These are phyloP conservation scores for Nidula microcarpa DNA, from an alignment of 768 basidiomycete genomes.

Conservation along the genomic window DNA sequence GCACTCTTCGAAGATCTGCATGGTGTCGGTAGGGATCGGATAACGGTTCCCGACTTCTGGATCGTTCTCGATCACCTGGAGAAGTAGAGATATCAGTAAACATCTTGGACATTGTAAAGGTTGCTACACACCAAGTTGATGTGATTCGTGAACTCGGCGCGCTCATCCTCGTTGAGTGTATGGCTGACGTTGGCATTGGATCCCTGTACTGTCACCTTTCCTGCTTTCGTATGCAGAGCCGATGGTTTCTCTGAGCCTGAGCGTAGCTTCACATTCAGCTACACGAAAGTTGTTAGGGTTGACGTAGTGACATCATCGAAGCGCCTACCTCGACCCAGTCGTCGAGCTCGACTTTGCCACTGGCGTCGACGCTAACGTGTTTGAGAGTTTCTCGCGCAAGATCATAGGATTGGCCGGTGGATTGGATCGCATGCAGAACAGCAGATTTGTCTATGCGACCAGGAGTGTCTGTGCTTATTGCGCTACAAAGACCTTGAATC, in stretches of 20 bases:
- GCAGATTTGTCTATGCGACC: conserved; percentile 81
- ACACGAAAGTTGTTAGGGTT: conserved; percentile 6
- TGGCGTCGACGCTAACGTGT: conserved; percentile 89
- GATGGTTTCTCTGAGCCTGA: conserved; percentile 34
- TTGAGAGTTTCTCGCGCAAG: conserved; percentile 87
- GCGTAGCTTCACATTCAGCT: conserved; percentile 83
- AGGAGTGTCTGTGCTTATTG: conserved; percentile 73
- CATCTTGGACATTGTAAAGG: background rate
- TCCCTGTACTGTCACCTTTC: conserved; percentile 92
- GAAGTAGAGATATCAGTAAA: conserved; percentile 3
- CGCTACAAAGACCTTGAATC: conserved; percentile 33
- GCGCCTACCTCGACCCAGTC: conserved; percentile 94
- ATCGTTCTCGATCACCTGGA: conserved; percentile 88
- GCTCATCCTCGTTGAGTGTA: conserved; percentile 96
- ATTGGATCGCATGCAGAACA: conserved; percentile 75
- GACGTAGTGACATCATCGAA: conserved; percentile 7
- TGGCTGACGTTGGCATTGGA: conserved; percentile 95
- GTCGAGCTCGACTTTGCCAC: conserved; percentile 94
- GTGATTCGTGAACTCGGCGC: conserved; percentile 95
- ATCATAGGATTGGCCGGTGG: conserved; percentile 88
- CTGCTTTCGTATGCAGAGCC: conserved; percentile 61
- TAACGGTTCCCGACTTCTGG: conserved; percentile 76
- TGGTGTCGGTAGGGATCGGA: conserved; percentile 93
- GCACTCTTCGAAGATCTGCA: conserved; percentile 98
- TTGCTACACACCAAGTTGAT: conserved; percentile 77